These are phyloP conservation scores for Penicillium canariense DNA, from an alignment of 495 filamentous ascomycete genomes.

Conservation along the genomic window DNA sequence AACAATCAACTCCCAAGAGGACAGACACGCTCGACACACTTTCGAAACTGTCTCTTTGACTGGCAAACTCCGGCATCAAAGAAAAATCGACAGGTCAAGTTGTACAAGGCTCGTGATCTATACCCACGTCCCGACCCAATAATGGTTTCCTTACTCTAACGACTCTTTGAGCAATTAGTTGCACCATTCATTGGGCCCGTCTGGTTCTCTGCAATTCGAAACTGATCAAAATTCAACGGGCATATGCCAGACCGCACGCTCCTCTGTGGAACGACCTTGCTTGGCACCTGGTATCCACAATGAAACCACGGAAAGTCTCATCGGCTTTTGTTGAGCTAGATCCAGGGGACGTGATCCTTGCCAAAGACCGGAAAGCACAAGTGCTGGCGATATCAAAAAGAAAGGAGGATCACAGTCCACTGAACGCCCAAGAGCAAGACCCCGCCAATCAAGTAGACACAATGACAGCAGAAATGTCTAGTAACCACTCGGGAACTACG, in stretches of 20 bases:
- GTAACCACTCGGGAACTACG: not conserved
- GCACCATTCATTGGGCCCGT: not conserved
- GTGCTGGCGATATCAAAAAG: not conserved
- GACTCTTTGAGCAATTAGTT: not conserved
- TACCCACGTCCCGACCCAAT: not conserved
- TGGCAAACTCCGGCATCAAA: too few relatives aligned
- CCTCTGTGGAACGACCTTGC: not conserved
- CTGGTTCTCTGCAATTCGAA: not conserved
- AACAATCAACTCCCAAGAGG: not conserved
- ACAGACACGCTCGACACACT: not conserved
- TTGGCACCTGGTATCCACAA: not conserved
- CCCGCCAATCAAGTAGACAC: not conserved
- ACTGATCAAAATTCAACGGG: not conserved
- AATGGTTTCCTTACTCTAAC: not conserved
- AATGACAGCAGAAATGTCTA: not conserved
- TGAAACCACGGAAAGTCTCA: not conserved
- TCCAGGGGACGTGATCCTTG: constrained; percentile 1
- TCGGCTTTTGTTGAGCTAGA: constrained; percentile 6
- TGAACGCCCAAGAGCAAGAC: not conserved
- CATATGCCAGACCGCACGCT: not conserved
- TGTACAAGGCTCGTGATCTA: not conserved
- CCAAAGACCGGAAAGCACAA: constrained; percentile 2
- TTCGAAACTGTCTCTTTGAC: too few relatives aligned
- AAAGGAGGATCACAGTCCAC: not conserved
- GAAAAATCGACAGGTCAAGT: not conserved